Base-by-base conservation (phyloP, 2,329 filamentous ascomycete genomes). In the Aspergillus quadrilineatus region DNA sequence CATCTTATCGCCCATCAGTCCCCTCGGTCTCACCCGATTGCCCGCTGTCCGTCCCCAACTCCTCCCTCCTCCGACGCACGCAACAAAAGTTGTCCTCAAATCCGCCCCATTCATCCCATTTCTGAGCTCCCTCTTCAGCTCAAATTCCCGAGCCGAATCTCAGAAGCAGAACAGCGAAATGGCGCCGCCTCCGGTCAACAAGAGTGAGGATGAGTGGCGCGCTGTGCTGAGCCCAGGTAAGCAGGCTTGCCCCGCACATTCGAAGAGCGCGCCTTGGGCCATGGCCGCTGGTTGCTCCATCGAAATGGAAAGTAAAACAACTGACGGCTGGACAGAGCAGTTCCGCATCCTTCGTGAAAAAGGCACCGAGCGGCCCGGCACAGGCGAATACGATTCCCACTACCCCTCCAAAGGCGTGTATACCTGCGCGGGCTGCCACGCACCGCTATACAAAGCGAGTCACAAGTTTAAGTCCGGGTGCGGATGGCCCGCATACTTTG, bases 401-500 rank as follows among this genome's bases (percentile, higher is more conserved):
- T 83, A 87, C 71, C 86, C 92, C 1, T 75, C 82, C 0, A 70
- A 82, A 4, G 95, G 94, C 56, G 84, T 91, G 53, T 99, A 97
- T 79, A 86, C 82, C 45, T 99, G 94, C 76, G 90, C 89, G 15
- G 94, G 85, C 51, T 99, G 94, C 80, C 75, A 87, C 29, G 84
- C 92, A 6, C 92, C 94, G 4, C 85, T 99, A 15, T 99, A 99
- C 84, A 93, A 87, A 74, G 92, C 94, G 29, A 83, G 83, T 61
- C 92, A 96, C 77, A 99, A 99, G 75, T 99, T 99, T 83, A 90
- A 90, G 75, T 95, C 90, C 15, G 91, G 92, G 42, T 99, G 94
- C 75, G 94, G 94, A 59, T 99, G 94, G 94, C 94, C 94, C 0
- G 94, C 94, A 10, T 99, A 97, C 77, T 99, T 93, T 72, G 94